Evolutionary conservation across 441 rosid species (phyloP).

Genomic region (Euphorbia corollata): DNA sequence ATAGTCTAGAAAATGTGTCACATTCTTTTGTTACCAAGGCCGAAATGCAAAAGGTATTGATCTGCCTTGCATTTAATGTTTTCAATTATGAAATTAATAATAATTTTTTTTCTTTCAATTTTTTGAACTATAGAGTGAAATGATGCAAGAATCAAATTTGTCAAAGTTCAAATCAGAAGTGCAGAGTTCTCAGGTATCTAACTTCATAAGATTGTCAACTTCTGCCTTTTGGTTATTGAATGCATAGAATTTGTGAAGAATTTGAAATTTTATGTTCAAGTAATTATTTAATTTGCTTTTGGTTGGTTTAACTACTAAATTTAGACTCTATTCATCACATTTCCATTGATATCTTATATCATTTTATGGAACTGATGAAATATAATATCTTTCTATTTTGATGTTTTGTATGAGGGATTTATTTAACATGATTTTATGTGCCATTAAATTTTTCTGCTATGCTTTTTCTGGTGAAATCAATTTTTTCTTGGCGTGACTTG

Average conservation of each 20-base stretch:
- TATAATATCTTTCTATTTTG: neutral
- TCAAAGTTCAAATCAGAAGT: conserved; percentile 83
- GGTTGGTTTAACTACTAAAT: neutral
- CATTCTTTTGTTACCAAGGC: conserved; percentile 70
- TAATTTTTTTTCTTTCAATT: neutral
- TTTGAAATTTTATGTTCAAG: neutral
- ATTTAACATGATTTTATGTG: too few species aligned
- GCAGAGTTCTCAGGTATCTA: conserved; percentile 66
- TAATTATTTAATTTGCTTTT: neutral
- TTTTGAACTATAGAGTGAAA: conserved; percentile 40
- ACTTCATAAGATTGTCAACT: neutral
- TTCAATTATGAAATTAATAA: neutral
- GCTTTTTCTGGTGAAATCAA: too few species aligned
- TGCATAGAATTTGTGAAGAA: too few species aligned
- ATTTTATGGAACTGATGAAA: neutral
- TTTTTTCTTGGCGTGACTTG: too few species aligned
- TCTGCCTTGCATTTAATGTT: neutral
- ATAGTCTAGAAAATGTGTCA: conserved; percentile 78
- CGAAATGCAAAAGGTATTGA: conserved; percentile 73
- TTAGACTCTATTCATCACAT: neutral
- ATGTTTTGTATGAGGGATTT: too few species aligned
- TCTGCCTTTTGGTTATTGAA: neutral
- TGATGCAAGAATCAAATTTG: conserved; percentile 70
- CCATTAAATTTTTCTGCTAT: too few species aligned
- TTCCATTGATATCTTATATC: neutral